Evolutionary conservation across 2,329 filamentous ascomycete species (phyloP).

Genomic region (Sarocladium strictum): DNA sequence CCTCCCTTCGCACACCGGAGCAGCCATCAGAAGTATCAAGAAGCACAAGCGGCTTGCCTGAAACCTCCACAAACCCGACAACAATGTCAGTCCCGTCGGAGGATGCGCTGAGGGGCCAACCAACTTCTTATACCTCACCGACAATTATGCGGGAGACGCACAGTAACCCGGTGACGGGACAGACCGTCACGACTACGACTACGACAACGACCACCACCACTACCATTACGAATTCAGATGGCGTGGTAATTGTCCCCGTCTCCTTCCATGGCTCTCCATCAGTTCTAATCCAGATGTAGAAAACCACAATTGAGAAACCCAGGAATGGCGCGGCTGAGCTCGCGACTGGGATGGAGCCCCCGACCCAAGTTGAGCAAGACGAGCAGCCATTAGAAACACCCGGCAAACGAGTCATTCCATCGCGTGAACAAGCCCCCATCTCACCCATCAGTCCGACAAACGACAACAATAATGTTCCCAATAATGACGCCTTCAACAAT

Average conservation of each 20-base stretch:
- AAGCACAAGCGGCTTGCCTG: not conserved
- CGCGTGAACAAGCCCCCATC: not conserved
- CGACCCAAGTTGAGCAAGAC: not conserved
- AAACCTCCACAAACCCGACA: constrained; percentile 2
- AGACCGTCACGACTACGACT: constrained; percentile 5
- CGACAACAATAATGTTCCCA: not conserved
- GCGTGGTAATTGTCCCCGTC: not conserved
- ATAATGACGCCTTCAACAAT: not conserved
- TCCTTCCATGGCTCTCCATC: too few relatives aligned
- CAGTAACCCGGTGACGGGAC: not conserved
- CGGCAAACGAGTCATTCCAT: not conserved
- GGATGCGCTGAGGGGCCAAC: not conserved
- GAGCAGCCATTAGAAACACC: constrained; percentile 4
- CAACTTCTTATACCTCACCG: not conserved
- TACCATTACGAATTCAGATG: not conserved
- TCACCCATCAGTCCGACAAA: constrained; percentile 1
- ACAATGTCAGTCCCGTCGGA: not conserved
- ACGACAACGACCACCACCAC: constrained; percentile 6
- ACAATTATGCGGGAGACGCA: constrained; percentile 5
- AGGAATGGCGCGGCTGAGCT: not conserved
- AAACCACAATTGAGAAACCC: constrained; percentile 7
- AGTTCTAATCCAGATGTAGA: not conserved
- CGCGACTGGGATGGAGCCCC: constrained; percentile 2
- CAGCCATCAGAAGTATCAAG: not conserved
- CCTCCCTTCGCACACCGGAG: not conserved